phyloP scores from a whole-genome alignment of 192 early-diverging fungal genomes.

The Rhizophagus clarus region DNA sequence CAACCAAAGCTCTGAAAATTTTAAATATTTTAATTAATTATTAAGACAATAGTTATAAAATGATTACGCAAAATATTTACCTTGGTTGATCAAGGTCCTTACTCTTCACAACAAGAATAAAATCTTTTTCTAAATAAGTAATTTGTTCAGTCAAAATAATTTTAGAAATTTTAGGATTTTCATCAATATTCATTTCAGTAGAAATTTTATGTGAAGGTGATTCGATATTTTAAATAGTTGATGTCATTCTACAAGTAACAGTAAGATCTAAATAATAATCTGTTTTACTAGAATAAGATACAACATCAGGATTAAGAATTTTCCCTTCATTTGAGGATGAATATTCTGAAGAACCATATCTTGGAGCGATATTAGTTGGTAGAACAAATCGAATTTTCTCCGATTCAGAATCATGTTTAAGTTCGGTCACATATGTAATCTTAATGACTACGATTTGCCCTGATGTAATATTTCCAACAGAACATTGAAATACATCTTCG shows the following conservation, averaged over 20 bases:
- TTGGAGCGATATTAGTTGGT: conserved; percentile 42
- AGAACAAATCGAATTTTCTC: conserved; percentile 52
- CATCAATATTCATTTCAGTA: conserved; percentile 27
- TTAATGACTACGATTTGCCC: conserved; percentile 37
- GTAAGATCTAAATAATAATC: conserved; percentile 29
- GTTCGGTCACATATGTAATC: conserved; percentile 51
- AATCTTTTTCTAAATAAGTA: conserved; percentile 41
- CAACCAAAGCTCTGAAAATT: conserved; percentile 27
- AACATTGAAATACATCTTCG: conserved; percentile 47
- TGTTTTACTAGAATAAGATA: not conserved
- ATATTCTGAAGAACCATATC: conserved; percentile 35
- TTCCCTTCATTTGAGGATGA: not conserved
- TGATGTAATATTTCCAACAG: conserved; percentile 50
- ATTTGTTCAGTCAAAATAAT: conserved; percentile 27
- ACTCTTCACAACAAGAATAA: conserved; percentile 34
- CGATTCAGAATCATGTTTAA: conserved; percentile 48
- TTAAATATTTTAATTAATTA: not conserved
- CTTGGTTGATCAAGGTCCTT: conserved; percentile 37
- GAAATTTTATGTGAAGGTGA: conserved; percentile 52
- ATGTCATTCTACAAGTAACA: conserved; percentile 32
- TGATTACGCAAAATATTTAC: not conserved
- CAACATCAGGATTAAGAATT: not conserved
- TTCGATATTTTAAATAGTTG: conserved; percentile 38
- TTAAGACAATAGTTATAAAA: not conserved
- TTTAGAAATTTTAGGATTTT: conserved; percentile 33